A percentile compares a stretch with the other conserved stretches of the same genome.
Evolutionary conservation across 805 yeast species (phyloP).

Genomic region (Geotrichum ghanense): DNA sequence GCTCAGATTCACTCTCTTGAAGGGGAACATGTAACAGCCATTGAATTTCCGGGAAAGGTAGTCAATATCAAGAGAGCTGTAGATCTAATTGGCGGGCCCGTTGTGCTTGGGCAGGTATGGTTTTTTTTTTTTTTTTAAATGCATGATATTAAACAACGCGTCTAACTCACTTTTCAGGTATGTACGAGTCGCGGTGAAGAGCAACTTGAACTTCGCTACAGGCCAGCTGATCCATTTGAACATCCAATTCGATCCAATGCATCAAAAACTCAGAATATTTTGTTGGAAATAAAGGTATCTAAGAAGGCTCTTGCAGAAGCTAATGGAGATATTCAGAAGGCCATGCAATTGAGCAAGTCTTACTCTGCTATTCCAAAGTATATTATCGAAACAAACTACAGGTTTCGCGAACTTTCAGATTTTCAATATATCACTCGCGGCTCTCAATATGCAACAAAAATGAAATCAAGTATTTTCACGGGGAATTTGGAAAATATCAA

Average conservation of each 20-base stretch:
- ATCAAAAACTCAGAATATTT: slow-evolving; percentile 19
- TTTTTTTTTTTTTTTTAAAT: background rate
- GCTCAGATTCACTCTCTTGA: slow-evolving; percentile 56
- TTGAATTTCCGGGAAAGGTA: slow-evolving; percentile 72
- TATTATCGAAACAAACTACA: slow-evolving; percentile 53
- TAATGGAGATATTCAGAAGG: slow-evolving; percentile 39
- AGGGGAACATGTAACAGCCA: slow-evolving; percentile 59
- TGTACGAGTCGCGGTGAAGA: slow-evolving; percentile 23
- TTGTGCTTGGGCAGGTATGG: slow-evolving; percentile 27
- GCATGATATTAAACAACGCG: background rate
- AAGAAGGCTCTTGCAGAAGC: slow-evolving; percentile 17
- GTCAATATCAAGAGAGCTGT: slow-evolving; percentile 33
- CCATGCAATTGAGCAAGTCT: slow-evolving; percentile 49
- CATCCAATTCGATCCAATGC: slow-evolving; percentile 37
- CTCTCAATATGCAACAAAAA: slow-evolving; percentile 36
- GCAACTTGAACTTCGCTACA: slow-evolving; percentile 26
- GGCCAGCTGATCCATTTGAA: slow-evolving; percentile 28
- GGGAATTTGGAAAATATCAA: slow-evolving; percentile 35
- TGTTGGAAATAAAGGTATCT: slow-evolving; percentile 26
- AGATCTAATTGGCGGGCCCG: slow-evolving; percentile 38
- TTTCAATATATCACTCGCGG: slow-evolving; percentile 62
- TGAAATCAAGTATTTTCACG: slow-evolving; percentile 30
- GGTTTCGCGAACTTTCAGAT: slow-evolving; percentile 80
- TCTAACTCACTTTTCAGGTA: slow-evolving; percentile 6
- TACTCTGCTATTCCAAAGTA: slow-evolving; percentile 48